Percentiles rank a stretch among this genome's conserved stretches.
Evolutionary conservation across 1,284 basidiomycete genomes (phyloP).

Genomic region (Fistulina hepatica): DNA sequence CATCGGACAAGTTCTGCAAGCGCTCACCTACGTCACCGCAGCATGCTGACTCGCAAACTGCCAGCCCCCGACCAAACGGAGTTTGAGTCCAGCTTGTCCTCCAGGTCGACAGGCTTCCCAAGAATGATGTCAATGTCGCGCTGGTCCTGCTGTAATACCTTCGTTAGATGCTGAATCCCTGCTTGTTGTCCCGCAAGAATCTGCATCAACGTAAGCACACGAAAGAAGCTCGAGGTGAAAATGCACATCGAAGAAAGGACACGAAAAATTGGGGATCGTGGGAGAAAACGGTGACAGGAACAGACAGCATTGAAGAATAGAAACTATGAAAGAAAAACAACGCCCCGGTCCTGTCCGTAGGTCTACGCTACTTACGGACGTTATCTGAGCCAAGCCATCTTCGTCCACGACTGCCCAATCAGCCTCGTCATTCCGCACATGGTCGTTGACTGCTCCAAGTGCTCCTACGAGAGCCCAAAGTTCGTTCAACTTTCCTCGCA

Average conservation of each 20-base stretch:
- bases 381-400: conserved; percentile 66
- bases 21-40: background rate
- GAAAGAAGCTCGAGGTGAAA: conserved; percentile 1
- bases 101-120: background rate
- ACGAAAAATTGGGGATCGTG: no score
- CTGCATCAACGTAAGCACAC: conserved; percentile 26
- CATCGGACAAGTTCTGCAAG: no score
- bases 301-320: no score
- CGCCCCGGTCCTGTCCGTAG: no score
- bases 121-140: conserved; percentile 66
- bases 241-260: conserved; percentile 4
- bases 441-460: conserved; percentile 52
- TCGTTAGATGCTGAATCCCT: conserved; percentile 70
- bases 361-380: conserved; percentile 40
- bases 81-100: background rate
- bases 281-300: no score
- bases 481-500: conserved; percentile 71
- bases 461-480: conserved; percentile 83
- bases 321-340: no score
- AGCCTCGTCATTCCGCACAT: conserved; percentile 33
- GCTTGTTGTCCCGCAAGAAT: conserved; percentile 72
- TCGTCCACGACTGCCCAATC: conserved; percentile 84
- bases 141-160: conserved; percentile 55
- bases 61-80: background rate
- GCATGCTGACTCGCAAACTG: background rate